Evolutionary conservation across 208 protist species (phyloP).

Genomic region (Trypanosoma melophagium): DNA sequence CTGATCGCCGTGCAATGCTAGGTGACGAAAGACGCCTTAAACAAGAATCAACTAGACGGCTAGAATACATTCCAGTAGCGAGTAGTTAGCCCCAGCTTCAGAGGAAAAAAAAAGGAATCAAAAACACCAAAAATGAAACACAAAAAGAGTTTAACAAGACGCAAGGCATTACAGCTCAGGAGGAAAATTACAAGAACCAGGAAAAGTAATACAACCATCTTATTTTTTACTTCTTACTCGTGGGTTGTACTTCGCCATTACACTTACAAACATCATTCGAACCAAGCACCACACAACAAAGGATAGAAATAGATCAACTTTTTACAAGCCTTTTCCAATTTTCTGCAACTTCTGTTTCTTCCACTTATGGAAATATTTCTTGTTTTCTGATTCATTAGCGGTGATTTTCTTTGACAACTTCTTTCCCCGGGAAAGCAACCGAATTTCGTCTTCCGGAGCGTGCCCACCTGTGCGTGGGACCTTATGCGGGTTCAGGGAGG

Average conservation of each 20-base stretch:
- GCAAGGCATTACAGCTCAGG: too few relatives aligned
- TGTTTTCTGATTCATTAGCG: slow-evolving; percentile 20
- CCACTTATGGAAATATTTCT: slow-evolving; percentile 64
- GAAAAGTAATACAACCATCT: too few relatives aligned
- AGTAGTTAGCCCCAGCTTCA: neutral
- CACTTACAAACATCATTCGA: too few relatives aligned
- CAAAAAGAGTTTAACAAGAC: too few relatives aligned
- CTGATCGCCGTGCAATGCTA: neutral
- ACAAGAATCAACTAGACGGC: neutral
- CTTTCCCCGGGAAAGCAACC: slow-evolving; percentile 55
- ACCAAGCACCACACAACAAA: too few relatives aligned
- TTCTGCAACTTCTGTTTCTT: slow-evolving; percentile 54
- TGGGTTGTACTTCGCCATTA: too few relatives aligned
- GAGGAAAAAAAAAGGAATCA: neutral
- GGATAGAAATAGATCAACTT: too few relatives aligned
- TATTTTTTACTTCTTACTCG: too few relatives aligned
- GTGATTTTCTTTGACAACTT: slow-evolving; percentile 31
- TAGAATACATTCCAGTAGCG: neutral
- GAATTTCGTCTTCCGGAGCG: slow-evolving; percentile 49
- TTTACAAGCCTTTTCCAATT: slow-evolving; percentile 69
- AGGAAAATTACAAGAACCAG: too few relatives aligned
- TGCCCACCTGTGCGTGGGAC: slow-evolving; percentile 61
- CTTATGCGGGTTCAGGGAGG: slow-evolving; percentile 75
- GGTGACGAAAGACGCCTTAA: slow-evolving; percentile 8
- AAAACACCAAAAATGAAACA: slow-evolving; percentile 2